Conservation (phyloP, 2,329 filamentous ascomycete genomes). For the Plenodomus biglobosus region DNA sequence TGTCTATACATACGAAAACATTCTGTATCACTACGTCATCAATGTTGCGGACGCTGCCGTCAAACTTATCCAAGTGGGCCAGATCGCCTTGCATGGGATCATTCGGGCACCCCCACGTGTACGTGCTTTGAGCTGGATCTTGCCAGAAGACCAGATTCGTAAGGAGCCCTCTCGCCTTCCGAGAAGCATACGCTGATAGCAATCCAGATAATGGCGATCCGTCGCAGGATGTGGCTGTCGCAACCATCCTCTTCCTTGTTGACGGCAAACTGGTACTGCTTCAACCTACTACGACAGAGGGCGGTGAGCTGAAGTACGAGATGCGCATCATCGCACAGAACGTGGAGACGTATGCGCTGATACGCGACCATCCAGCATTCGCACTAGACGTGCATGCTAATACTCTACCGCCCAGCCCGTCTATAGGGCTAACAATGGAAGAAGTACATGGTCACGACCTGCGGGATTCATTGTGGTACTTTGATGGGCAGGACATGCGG, state of each 20-base stretch:
- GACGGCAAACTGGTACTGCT: constrained; percentile 94
- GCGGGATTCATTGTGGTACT: constrained; percentile 89
- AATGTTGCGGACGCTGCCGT: constrained; percentile 69
- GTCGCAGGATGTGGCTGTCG: constrained; percentile 90
- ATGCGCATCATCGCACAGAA: constrained; percentile 97
- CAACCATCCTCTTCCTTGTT: constrained; percentile 93
- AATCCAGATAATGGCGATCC: constrained; percentile 76
- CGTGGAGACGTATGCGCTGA: constrained; percentile 91
- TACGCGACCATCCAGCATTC: constrained; percentile 74
- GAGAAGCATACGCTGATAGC: constrained; percentile 17
- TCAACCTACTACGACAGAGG: constrained; percentile 79
- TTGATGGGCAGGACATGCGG: constrained; percentile 82
- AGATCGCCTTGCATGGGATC: constrained; percentile 96
- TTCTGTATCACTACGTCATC: constrained; percentile 93
- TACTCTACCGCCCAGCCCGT: constrained; percentile 54
- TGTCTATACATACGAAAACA: constrained; percentile 96
- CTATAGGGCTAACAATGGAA: constrained; percentile 49
- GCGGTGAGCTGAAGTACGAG: constrained; percentile 90
- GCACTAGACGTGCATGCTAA: constrained; percentile 51
- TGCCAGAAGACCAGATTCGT: constrained; percentile 86
- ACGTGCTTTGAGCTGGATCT: constrained; percentile 89
- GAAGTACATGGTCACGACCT: constrained; percentile 59
- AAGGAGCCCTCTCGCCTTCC: constrained; percentile 30
- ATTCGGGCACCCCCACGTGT: constrained; percentile 91
- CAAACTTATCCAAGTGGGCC: constrained; percentile 86